phyloP scores from a whole-genome alignment of 805 yeast species.

The Candida nonsorbophila region DNA sequence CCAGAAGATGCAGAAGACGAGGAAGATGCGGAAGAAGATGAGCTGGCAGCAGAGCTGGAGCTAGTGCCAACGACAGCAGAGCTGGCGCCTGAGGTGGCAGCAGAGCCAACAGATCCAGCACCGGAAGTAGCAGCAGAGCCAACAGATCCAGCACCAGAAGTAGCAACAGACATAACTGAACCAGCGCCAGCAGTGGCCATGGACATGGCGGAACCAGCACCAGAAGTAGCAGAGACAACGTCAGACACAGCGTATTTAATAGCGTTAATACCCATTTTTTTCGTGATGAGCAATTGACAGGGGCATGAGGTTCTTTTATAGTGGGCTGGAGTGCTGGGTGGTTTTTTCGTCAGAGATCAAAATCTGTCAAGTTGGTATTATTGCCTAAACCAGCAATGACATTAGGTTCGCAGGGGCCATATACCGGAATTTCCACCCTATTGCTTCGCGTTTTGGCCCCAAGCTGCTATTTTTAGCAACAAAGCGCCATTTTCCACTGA shows the following conservation, averaged over 20 bases:
- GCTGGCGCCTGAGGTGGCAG: conserved; percentile 6
- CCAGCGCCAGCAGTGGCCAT: conserved; percentile 4
- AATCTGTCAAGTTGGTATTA: conserved; percentile 10
- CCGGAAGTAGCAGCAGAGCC: conserved; percentile 8
- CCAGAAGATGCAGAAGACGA: conserved; percentile 7
- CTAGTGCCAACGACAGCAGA: conserved; percentile 4
- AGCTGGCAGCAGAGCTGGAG: conserved; percentile 1
- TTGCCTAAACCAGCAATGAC: no score
- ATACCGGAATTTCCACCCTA: no score
- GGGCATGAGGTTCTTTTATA: not conserved
- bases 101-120: conserved; percentile 11
- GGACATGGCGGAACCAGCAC: conserved; percentile 3
- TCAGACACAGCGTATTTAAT: conserved; percentile 20
- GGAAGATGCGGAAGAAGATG: conserved; percentile 6
- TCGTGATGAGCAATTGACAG: not conserved
- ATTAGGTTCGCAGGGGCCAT: no score
- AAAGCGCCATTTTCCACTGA: no score
- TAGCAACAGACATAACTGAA: conserved; percentile 9
- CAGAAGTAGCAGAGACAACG: conserved; percentile 4
- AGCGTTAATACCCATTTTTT: conserved; percentile 24
- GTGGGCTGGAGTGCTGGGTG: no score
- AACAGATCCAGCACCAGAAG: conserved; percentile 9
- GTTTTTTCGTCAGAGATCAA: no score
- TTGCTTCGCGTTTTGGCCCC: no score
- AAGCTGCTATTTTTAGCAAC: no score